Conservation (phyloP, 495 filamentous ascomycete species). For the Echria macrotheca region DNA sequence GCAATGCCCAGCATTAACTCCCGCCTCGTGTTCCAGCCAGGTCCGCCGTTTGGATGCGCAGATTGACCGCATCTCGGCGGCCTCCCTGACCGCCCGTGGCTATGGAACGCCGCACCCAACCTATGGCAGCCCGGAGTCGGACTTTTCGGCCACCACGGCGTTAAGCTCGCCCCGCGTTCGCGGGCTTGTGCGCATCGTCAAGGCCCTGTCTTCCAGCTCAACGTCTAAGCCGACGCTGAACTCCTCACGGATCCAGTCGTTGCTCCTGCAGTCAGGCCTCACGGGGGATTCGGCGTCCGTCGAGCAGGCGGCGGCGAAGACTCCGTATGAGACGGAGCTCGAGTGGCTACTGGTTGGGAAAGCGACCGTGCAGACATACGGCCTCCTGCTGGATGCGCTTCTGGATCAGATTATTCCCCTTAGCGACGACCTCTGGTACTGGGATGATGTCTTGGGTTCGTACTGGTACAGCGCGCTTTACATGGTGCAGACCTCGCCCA, state of each 20-base stretch:
- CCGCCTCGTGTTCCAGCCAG: slow-evolving; percentile 50
- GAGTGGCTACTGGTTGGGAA: slow-evolving; percentile 87
- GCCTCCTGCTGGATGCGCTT: slow-evolving; percentile 64
- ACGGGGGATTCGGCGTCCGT: slow-evolving; percentile 5
- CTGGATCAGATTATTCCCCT: slow-evolving; percentile 76
- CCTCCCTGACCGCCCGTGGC: slow-evolving; percentile 27
- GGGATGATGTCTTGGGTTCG: slow-evolving; percentile 77
- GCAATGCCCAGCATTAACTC: slow-evolving; percentile 11
- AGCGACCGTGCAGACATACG: slow-evolving; percentile 78
- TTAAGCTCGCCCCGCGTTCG: slow-evolving; percentile 38
- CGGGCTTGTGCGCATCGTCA: slow-evolving; percentile 58
- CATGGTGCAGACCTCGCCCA: slow-evolving; percentile 73
- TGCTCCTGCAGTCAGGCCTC: slow-evolving; percentile 56
- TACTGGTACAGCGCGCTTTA: slow-evolving; percentile 68
- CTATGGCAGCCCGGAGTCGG: too few relatives aligned
- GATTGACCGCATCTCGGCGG: slow-evolving; percentile 62
- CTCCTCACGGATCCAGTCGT: slow-evolving; percentile 45
- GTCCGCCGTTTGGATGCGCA: slow-evolving; percentile 71
- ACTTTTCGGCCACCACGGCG: slow-evolving; percentile 12
- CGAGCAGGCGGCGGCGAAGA: slow-evolving; percentile 25
- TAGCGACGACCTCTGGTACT: slow-evolving; percentile 83
- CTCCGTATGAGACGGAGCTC: slow-evolving; percentile 61
- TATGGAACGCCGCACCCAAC: too few relatives aligned
- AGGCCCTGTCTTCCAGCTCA: slow-evolving; percentile 60
- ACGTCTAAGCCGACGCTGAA: slow-evolving; percentile 50